These are phyloP conservation scores for Phaeodactylum tricornutum DNA, from an alignment of 108 stramenopile genomes.

Conservation along the genomic window DNA sequence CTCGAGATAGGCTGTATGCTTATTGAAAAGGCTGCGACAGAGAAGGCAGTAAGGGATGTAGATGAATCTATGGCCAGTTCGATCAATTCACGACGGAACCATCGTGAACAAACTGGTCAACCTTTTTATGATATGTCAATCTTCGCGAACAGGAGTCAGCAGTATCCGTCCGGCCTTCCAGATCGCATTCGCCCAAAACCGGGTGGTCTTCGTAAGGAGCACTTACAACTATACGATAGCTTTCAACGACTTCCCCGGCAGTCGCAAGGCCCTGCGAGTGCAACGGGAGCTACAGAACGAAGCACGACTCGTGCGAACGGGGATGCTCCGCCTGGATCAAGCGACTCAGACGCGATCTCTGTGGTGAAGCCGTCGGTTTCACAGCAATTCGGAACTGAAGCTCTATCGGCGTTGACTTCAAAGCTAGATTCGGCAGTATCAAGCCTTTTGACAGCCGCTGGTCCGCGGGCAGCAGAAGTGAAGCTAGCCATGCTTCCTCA, in stretches of 20 bases:
- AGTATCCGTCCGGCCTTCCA: constrained; percentile 89
- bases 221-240: constrained; percentile 94
- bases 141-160: constrained; percentile 64
- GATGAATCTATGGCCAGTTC: constrained; percentile 79
- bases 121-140: constrained; percentile 94
- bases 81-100: constrained; percentile 60
- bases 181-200: constrained; percentile 89
- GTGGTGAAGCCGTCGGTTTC: constrained; percentile 3
- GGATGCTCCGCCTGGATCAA: constrained; percentile 6
- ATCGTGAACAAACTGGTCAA: constrained; percentile 78
- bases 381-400: constrained; percentile 44
- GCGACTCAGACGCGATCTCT: neutral
- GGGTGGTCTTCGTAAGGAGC: constrained; percentile 80
- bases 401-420: constrained; percentile 51
- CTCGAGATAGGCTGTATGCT: constrained; percentile 95
- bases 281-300: constrained; percentile 6
- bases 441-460: constrained; percentile 60
- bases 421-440: constrained; percentile 76
- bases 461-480: constrained; percentile 75
- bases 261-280: constrained; percentile 26
- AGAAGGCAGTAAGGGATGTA: constrained; percentile 94
- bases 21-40: constrained; percentile 98
- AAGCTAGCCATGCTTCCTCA: constrained; percentile 79
- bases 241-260: constrained; percentile 87
- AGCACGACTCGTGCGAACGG: neutral